A percentile compares a stretch with the other conserved stretches of the same genome.
Evolutionary conservation across 2,329 filamentous ascomycete species (phyloP).

Genomic region (Claviceps sp.): DNA sequence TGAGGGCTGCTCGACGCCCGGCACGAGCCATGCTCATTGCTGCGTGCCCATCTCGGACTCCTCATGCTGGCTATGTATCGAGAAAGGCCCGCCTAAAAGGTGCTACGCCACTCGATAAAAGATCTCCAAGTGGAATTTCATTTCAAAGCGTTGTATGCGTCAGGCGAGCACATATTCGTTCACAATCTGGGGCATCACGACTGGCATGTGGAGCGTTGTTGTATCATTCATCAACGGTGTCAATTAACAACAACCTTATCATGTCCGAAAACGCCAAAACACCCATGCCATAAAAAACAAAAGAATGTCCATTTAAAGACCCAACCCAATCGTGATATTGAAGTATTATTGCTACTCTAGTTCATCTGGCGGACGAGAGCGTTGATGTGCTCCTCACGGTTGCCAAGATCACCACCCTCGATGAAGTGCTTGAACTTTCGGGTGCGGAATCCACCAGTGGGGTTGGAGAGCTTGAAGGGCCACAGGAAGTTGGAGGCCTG

Average conservation of each 20-base stretch:
- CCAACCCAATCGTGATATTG: slow-evolving; percentile 12
- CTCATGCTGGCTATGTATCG: no score
- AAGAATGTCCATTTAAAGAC: slow-evolving; percentile 13
- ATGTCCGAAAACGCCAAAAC: slow-evolving; percentile 26
- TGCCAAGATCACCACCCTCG: slow-evolving; percentile 95
- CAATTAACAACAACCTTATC: slow-evolving; percentile 26
- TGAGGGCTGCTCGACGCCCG: no score
- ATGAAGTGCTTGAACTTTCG: slow-evolving; percentile 99
- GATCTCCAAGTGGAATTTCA: no score
- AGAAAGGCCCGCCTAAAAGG: no score
- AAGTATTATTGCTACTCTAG: slow-evolving; percentile 35
- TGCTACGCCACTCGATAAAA: no score
- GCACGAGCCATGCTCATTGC: no score
- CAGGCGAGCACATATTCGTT: neutral
- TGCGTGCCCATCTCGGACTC: no score
- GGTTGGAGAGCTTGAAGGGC: slow-evolving; percentile 99
- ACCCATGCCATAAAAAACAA: slow-evolving; percentile 16
- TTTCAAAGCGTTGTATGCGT: no score
- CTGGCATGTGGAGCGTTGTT: slow-evolving; percentile 20
- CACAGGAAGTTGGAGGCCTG: slow-evolving; percentile 98
- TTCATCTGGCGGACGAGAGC: slow-evolving; percentile 96
- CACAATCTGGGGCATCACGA: neutral
- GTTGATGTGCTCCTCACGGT: slow-evolving; percentile 98
- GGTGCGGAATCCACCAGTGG: slow-evolving; percentile 86
- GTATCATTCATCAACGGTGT: slow-evolving; percentile 28